Conservation (phyloP, 345 rosid genomes). For the Lenwebbia sp. region DNA sequence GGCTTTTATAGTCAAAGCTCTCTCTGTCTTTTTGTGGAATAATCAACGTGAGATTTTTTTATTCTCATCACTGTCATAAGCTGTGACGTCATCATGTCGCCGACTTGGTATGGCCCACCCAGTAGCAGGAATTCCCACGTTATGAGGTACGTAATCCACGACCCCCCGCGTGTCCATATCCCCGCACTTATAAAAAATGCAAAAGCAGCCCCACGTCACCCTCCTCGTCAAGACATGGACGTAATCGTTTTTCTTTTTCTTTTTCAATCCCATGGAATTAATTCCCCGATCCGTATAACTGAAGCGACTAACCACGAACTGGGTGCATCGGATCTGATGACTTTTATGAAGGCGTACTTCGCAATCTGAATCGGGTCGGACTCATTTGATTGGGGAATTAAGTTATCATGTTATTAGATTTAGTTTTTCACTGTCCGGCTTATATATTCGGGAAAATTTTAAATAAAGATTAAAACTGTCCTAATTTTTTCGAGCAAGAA, state of each 20-base stretch:
- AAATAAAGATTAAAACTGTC: too few species aligned
- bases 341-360: too few species aligned
- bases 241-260: not conserved
- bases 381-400: too few species aligned
- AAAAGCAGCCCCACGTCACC: not conserved
- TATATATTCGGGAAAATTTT: too few species aligned
- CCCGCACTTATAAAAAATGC: not conserved
- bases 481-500: too few species aligned
- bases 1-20: not conserved
- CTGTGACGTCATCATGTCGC: not conserved
- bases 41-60: not conserved
- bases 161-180: not conserved
- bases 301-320: too few species aligned
- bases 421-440: too few species aligned
- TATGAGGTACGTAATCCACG: not conserved
- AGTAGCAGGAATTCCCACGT: not conserved
- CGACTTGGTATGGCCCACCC: not conserved
- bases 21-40: not conserved
- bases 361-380: too few species aligned
- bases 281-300: too few species aligned
- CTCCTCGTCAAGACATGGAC: not conserved
- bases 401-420: too few species aligned
- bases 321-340: too few species aligned
- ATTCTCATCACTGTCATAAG: not conserved
- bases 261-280: too few species aligned